phyloP scores from a whole-genome alignment of 768 basidiomycete species.

The Rhodotorula toruloides region DNA sequence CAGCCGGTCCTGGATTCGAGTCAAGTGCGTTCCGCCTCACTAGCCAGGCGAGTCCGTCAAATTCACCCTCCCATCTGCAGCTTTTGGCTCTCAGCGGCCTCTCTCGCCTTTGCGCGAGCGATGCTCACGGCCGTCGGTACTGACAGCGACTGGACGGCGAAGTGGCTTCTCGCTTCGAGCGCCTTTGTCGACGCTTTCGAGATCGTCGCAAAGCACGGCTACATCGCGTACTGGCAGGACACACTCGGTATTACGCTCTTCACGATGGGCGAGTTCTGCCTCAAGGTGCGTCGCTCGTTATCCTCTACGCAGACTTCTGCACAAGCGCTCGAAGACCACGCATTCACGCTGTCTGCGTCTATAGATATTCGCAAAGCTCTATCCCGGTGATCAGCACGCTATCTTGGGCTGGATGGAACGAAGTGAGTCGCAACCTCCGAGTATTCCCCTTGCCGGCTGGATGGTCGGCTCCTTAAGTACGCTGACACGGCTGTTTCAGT shows the following conservation, averaged over 20 bases:
- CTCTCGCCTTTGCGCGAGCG: neutral
- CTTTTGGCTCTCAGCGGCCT: constrained; percentile 14
- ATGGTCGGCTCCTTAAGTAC: neutral
- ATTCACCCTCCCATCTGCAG: neutral
- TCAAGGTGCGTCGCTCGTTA: neutral
- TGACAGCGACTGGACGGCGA: neutral
- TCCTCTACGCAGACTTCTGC: neutral
- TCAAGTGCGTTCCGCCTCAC: constrained; percentile 6
- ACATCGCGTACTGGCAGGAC: constrained; percentile 13
- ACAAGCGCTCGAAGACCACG: too few relatives aligned
- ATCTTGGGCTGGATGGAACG: constrained; percentile 3
- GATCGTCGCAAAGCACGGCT: neutral
- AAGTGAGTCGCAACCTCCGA: neutral
- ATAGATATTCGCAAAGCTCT: constrained; percentile 1
- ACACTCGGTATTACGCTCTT: constrained; percentile 12
- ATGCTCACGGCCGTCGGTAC: constrained; percentile 1
- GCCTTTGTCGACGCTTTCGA: constrained; percentile 13
- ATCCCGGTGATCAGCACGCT: neutral
- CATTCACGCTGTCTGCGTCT: neutral
- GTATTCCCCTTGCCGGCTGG: neutral
- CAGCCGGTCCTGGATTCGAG: neutral
- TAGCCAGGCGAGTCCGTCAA: too few relatives aligned
- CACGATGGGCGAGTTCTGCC: constrained; percentile 12
- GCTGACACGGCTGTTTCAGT: neutral
- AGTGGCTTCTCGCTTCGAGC: constrained; percentile 2